Percentiles rank a stretch among this genome's conserved stretches.
Evolutionary conservation across 2,329 filamentous ascomycete species (phyloP).

Genomic region (Gnomoniopsis smithogilvyi): DNA sequence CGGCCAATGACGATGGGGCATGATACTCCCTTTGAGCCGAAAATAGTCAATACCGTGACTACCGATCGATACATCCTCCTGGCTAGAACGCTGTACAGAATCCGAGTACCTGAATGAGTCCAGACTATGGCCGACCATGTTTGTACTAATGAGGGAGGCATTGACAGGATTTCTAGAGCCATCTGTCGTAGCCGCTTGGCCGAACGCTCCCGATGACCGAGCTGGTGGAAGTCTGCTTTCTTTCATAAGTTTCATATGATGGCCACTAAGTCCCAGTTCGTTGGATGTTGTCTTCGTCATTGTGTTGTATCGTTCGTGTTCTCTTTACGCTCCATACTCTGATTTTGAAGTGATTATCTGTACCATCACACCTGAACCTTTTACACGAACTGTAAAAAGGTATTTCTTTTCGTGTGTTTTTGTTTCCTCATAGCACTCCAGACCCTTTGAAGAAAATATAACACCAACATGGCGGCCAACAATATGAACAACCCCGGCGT

Average conservation of each 20-base stretch:
- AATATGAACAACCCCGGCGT: conserved; percentile 60
- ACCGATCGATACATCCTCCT: conserved; percentile 1
- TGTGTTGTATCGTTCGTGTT: not conserved
- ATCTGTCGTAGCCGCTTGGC: conserved; percentile 29
- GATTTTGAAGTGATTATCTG: not conserved
- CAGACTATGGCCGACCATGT: not conserved
- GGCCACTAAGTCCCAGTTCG: not conserved
- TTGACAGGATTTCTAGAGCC: conserved; percentile 16
- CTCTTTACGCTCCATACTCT: not conserved
- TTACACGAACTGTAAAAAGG: not conserved
- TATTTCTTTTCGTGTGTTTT: not conserved
- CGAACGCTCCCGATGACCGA: conserved; percentile 27
- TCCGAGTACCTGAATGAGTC: not conserved
- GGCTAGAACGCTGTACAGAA: not conserved
- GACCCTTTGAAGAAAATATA: not conserved
- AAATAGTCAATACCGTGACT: conserved; percentile 17
- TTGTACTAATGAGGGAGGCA: not conserved
- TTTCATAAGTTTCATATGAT: conserved; percentile 8
- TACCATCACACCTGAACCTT: not conserved
- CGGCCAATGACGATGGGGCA: conserved; percentile 41
- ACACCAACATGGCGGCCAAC: conserved; percentile 52
- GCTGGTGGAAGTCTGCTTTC: not conserved
- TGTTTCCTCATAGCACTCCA: not conserved
- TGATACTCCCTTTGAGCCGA: conserved; percentile 36
- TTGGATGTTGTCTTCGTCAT: not conserved